phyloP scores from a whole-genome alignment of 2,329 filamentous ascomycete genomes.

The Coniochaeta hoffmannii region DNA sequence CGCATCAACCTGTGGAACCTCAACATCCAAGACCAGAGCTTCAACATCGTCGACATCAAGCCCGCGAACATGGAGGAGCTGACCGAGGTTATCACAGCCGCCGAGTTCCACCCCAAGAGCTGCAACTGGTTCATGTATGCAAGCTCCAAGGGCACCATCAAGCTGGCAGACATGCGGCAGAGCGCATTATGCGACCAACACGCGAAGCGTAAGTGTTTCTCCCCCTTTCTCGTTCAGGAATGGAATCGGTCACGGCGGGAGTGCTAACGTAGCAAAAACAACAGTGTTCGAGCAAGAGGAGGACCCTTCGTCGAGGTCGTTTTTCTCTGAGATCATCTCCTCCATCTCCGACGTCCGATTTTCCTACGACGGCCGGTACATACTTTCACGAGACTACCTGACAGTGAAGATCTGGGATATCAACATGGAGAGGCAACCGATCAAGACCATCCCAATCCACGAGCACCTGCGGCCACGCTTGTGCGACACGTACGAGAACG shows the following conservation, averaged over 20 bases:
- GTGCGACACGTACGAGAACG: conserved; percentile 98
- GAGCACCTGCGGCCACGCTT: conserved; percentile 90
- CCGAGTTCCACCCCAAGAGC: conserved; percentile 92
- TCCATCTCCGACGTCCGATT: conserved; percentile 99
- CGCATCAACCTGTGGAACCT: conserved; percentile 98
- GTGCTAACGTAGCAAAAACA: neutral
- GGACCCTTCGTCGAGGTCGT: conserved; percentile 90
- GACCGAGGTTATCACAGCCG: conserved; percentile 96
- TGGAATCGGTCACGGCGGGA: too few relatives aligned
- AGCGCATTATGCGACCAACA: conserved; percentile 94
- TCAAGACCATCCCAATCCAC: conserved; percentile 98
- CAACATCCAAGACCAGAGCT: conserved; percentile 98
- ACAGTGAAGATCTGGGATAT: conserved; percentile 99
- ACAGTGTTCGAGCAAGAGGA: conserved; percentile 98
- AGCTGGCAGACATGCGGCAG: conserved; percentile 96
- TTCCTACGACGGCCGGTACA: conserved; percentile 92
- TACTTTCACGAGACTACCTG: conserved; percentile 93
- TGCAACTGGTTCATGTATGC: conserved; percentile 99
- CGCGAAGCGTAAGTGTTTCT: conserved; percentile 80
- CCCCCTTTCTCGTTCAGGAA: too few relatives aligned
- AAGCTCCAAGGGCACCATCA: conserved; percentile 97
- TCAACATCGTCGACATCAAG: conserved; percentile 99
- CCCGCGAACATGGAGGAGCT: conserved; percentile 99
- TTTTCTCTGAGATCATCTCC: conserved; percentile 99
- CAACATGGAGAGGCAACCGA: conserved; percentile 94